Base-by-base conservation (phyloP, 805 yeast species). In the Isabelozyma heimii region DNA sequence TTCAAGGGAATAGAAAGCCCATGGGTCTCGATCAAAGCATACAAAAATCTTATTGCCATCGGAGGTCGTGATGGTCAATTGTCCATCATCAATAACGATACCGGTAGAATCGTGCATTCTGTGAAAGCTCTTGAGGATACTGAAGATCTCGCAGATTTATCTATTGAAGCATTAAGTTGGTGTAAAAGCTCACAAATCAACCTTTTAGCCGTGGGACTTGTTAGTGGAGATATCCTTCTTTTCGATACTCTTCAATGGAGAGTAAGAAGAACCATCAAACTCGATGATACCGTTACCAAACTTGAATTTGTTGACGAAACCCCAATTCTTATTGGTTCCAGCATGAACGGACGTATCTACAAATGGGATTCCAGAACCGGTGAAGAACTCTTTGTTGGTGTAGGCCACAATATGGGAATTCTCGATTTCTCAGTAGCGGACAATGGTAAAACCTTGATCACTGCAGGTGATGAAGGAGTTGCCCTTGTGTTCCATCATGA, bases 381-480 rank as follows among this genome's bases (percentile, higher is more conserved):
- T 49, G 82, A 80, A 51, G 84, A 82, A 59, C 68, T 86, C 50
- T 87, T 86, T 71, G 85, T 79, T 33, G 94, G 95, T 54, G 82
- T 83, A 39, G 99, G 99, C 17, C 99, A 94, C 66, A 87, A 87
- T 67, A 88, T 89, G 87, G 98, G 98, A 53, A 84, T 94, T 15
- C 77, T 94, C 54, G 97, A 90, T 59, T 92, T 94, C 63, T 83
- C 86, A 15, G 62, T 85, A 40, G 80, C 83, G 49, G 83, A 81
- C 39, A 70, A 80, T 42, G 92, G 90, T 26, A 76, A 79, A 45
- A 84, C 85, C 63, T 61, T 94, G 42, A 78, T 91, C 37, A 89
- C 97, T 16, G 99, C 97, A 12, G 97, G 97, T 54, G 99, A 94
- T 66, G 99, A 94, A 67, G 97, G 97, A 56, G 97, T 94, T 30